Evolutionary conservation across 345 rosid species (phyloP).

Genomic region (Arabis hirsuta): DNA sequence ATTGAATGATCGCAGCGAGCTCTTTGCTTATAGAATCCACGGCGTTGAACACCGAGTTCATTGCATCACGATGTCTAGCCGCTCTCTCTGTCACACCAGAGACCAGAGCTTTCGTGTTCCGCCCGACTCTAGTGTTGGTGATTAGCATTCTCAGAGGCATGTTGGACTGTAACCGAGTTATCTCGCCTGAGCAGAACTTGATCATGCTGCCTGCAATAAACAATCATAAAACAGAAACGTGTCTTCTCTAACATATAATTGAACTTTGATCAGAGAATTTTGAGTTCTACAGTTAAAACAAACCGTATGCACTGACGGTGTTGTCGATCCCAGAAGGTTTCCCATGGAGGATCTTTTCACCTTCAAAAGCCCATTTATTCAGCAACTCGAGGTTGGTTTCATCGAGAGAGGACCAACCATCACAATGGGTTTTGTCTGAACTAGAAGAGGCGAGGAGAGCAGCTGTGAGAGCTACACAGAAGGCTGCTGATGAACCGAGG

Average conservation of each 20-base stretch:
- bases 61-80: constrained; percentile 66
- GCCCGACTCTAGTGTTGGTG: constrained; percentile 85
- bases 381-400: constrained; percentile 67
- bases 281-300: constrained; percentile 46
- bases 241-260: neutral
- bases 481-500: constrained; percentile 94
- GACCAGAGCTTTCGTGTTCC: constrained; percentile 91
- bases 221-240: constrained; percentile 9
- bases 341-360: constrained; percentile 94
- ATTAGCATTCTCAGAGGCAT: constrained; percentile 82
- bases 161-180: constrained; percentile 62
- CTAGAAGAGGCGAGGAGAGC: constrained; percentile 63
- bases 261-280: neutral
- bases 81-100: constrained; percentile 87
- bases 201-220: constrained; percentile 79
- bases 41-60: constrained; percentile 75
- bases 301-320: constrained; percentile 96
- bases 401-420: constrained; percentile 59
- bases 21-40: constrained; percentile 83
- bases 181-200: constrained; percentile 73
- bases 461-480: constrained; percentile 79
- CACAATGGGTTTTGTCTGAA: constrained; percentile 45
- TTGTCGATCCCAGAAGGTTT: constrained; percentile 97
- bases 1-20: constrained; percentile 60
- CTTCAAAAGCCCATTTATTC: constrained; percentile 97